Evolutionary conservation across 2,329 filamentous ascomycete genomes (phyloP), one percentile per base, ranked within the genome.

Genomic region (Bipolaris victoriae): DNA sequence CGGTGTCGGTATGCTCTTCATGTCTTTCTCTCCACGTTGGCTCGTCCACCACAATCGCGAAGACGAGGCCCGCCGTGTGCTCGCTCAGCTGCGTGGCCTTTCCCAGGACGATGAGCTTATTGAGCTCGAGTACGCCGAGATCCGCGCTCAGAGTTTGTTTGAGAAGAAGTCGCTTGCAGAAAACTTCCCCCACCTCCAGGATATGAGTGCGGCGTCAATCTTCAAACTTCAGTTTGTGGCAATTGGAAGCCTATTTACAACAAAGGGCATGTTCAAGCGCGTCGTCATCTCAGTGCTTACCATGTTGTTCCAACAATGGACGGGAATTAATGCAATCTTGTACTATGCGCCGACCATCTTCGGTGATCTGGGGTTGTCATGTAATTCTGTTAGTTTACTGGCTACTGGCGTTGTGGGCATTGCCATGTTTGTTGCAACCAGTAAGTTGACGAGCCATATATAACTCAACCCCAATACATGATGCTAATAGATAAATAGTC

Each of bases 11-110:
- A 92, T 92, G 83, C 67, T 89, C 10, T 91, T 90, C 76, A 90
- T 93, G 88, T 90, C 90, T 0, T 92, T 89, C 76, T 89, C 85
- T 0, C 90, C 90, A 0, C 83, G 90, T 63, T 92, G 89, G 89
- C 82, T 93, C 0, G 78, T 90, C 7, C 86, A 91, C 70, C 86
- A 90, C 66, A 80, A 79, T 52, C 86, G 88, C 40, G 89, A 92
- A 66, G 81, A 81, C 0, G 89, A 93, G 71, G 88, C 88, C 0
- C 83, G 84, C 15, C 73, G 73, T 11, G 85, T 87, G 1, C 81
- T 94, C 1, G 85, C 88, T 1, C 80, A 71, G 40, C 83, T 94
- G 3, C 86, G 90, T 20, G 82, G 80, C 4, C 81, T 91, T 0
- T 71, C 84, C 0, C 71, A 78, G n/a, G 83, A 89, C 59, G 83